Conservation (phyloP, 164 flowering plant genomes). For the Magnolia kwangsiensis region DNA sequence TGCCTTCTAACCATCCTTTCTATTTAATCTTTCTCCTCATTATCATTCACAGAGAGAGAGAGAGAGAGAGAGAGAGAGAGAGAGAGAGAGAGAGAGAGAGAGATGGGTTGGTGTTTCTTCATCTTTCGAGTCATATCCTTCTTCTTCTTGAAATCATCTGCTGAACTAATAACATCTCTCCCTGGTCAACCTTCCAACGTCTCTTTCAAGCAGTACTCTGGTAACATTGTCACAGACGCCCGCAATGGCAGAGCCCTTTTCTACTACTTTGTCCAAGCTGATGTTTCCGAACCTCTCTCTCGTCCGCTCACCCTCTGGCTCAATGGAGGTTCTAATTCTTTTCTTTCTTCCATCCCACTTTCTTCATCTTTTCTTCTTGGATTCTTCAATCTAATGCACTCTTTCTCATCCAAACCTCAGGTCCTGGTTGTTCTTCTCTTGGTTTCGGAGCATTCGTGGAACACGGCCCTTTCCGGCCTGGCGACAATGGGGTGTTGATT, state of each 20-base stretch:
- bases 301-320: constrained; percentile 45
- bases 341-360: neutral
- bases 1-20: too few species aligned
- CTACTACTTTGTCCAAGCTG: constrained; percentile 46
- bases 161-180: constrained; percentile 26
- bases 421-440: constrained; percentile 52
- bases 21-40: too few species aligned
- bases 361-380: too few species aligned
- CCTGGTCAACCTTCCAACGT: constrained; percentile 39
- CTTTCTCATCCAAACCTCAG: constrained; percentile 10
- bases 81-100: too few species aligned
- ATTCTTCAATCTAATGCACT: too few species aligned
- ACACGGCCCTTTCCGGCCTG: constrained; percentile 43
- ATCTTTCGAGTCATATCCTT: too few species aligned
- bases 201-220: constrained; percentile 34
- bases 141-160: neutral
- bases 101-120: too few species aligned
- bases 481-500: constrained; percentile 21
- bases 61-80: too few species aligned
- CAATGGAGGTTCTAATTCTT: constrained; percentile 36
- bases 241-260: constrained; percentile 37
- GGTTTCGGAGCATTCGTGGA: constrained; percentile 54
- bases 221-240: constrained; percentile 34
- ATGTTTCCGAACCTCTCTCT: constrained; percentile 24
- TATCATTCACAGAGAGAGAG: too few species aligned